Base-by-base conservation (phyloP, 1,284 basidiomycete species). In the Rhodotorula sp. region DNA sequence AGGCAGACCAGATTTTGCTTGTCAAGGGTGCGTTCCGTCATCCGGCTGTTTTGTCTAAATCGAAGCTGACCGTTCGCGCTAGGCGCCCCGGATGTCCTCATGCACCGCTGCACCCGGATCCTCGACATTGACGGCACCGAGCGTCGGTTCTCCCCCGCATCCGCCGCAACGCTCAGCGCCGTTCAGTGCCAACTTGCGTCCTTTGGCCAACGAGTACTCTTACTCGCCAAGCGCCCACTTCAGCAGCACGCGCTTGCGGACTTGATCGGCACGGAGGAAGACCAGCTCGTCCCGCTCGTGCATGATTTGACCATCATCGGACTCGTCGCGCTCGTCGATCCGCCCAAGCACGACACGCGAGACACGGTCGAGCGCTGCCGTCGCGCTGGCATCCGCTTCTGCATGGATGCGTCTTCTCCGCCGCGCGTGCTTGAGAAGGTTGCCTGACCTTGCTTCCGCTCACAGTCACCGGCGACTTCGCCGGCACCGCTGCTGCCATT, bases 391-490 rank as follows among this genome's bases (percentile, higher is more conserved):
- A 69, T 69, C n/a, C 68, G 68, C 16, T 69, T 69, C 58, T 54
- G 65, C 50, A 69, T 65, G 68, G 63, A 59, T 63, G 42, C 49
- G 49, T 53, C 58, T 7, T 88, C 88, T 12, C 86, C 88, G 61
- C 83, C 88, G 27, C 87, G 90, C 75, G 86, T 87, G 12, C 2
- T 14, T 23, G 12, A 19, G 17, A 1, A 14, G 14, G 2, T 42
- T 4, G 9, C 2, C 34, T 56, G 27, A 19, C 19, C 21, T 2
- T 7, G 55, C 0, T 21, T 57, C 13, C 21, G 7, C 48, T 16
- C 48, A 49, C 90, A 84, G 88, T 91, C 67, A 90, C 89, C 3
- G 89, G 88, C 79, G 83, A 88, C 78, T 86, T 87, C 77, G 83
- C 84, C 42, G 66, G 81, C 34, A 84, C 83, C 2, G 87, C 87